Conservation (phyloP, 257 asterid genomes). For the Solanum sejunctum region DNA sequence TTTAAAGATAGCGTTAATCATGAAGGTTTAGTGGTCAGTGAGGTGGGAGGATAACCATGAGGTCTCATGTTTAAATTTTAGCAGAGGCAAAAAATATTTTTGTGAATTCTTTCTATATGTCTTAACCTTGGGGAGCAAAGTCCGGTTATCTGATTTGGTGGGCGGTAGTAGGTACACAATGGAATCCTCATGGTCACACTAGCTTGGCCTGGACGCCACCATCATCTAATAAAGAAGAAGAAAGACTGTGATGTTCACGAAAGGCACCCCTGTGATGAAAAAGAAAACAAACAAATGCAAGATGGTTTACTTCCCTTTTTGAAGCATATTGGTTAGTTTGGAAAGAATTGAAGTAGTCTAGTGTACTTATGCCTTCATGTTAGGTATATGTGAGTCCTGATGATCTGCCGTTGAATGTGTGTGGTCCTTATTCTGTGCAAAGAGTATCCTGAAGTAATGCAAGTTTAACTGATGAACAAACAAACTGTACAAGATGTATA, state of each 20-base stretch:
- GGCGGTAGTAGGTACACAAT: not conserved
- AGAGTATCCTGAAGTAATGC: not conserved
- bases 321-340: not conserved
- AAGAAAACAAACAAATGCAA: not conserved
- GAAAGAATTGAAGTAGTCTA: not conserved
- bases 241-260: not conserved
- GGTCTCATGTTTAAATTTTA: not conserved
- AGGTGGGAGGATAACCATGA: not conserved
- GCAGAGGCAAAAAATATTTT: not conserved
- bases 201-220: not conserved
- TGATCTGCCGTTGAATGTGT: not conserved
- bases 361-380: not conserved
- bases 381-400: not conserved
- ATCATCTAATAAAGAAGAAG: not conserved
- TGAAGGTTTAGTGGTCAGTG: not conserved
- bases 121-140: not conserved
- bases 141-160: not conserved
- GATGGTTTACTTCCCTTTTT: not conserved
- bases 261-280: not conserved
- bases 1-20: not conserved
- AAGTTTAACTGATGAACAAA: not conserved
- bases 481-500: not conserved
- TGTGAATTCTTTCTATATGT: not conserved
- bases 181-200: not conserved
- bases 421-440: not conserved